Conservation (phyloP, 2,329 filamentous ascomycete species). For the Thermomyces lanuginosus region DNA sequence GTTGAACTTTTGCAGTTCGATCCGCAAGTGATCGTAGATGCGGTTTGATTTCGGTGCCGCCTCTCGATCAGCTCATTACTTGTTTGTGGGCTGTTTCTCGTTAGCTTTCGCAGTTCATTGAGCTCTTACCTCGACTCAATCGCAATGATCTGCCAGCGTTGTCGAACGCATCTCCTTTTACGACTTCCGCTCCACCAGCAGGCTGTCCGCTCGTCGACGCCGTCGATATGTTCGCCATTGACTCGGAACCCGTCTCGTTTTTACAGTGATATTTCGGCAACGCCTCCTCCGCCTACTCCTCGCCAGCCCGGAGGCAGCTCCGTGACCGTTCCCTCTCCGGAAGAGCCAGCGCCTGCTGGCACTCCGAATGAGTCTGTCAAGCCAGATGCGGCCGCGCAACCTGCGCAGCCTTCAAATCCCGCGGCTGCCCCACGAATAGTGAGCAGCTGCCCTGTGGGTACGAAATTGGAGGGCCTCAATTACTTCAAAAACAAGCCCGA, state of each 20-base stretch:
- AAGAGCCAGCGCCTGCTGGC: conserved; percentile 24
- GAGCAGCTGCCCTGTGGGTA: conserved; percentile 26
- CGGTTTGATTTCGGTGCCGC: too few relatives aligned
- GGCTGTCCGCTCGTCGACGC: conserved; percentile 13
- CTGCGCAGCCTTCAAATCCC: conserved; percentile 14
- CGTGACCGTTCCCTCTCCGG: conserved; percentile 18
- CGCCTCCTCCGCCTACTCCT: conserved; percentile 15
- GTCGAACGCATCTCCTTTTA: conserved; percentile 24
- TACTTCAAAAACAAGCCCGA: conserved; percentile 33
- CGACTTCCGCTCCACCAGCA: conserved; percentile 19
- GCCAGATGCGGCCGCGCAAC: conserved; percentile 12
- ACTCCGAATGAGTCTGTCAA: conserved; percentile 5
- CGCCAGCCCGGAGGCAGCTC: conserved; percentile 16
- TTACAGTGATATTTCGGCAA: conserved; percentile 17
- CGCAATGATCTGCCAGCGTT: conserved; percentile 27
- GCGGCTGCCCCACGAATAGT: conserved; percentile 15
- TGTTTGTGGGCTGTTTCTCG: too few relatives aligned
- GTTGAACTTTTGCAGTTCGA: too few relatives aligned
- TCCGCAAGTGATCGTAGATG: too few relatives aligned
- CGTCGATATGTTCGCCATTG: conserved; percentile 15
- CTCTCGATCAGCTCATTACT: too few relatives aligned
- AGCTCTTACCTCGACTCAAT: too few relatives aligned
- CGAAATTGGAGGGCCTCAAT: conserved; percentile 26
- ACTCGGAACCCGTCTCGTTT: conserved; percentile 16
- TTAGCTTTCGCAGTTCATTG: too few relatives aligned